Base-by-base conservation (phyloP, 2,329 filamentous ascomycete species). In the Zasmidium citrigriseum region DNA sequence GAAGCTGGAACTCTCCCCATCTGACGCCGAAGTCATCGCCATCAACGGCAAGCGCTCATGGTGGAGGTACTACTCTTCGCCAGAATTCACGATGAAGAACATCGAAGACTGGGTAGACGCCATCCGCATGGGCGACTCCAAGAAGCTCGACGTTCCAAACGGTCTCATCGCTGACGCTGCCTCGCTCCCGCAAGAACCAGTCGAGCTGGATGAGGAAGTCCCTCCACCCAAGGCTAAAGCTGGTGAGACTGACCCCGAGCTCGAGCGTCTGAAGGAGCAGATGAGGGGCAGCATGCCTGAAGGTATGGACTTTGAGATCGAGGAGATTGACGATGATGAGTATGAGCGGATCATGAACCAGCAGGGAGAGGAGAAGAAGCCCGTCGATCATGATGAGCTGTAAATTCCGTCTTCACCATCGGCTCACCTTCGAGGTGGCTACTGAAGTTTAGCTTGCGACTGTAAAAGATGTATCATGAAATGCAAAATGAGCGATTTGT, bases 101-200 rank as follows among this genome's bases (percentile, higher is more conserved):
- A 78, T 99, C 25, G 91, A 96, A 77, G 78, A 80, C 61, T 99
- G 93, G 91, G 85, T 99, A 59, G 95, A 99, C 70, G 83, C 85
- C n/a, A 91, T 98, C 62, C 87, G 91, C 38, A 83, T 99, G 81
- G 91, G 93, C 53, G 93, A 98, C 71, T 89, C 91, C 2, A 78
- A 83, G 59, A 97, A 93, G 81, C 82, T 86, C 68, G 90, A 85
- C 67, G 71, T 93, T 16, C 82, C 80, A 44, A 84, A 88, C 59
- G 69, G 70, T 3, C 48, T 81, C 34, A 63, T 81, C 10, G 67
- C 71, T 9, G 58, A 64, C 4, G 60, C 59, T n/a, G 65, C 64
- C 23, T 62, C 64, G 10, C 59, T 72, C 44, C 67, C 70, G 9
- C 59, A 54, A 10, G 68, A 69, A 52, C 57, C 55, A 12, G 66